Conservation (phyloP, 2,329 filamentous ascomycete species). For the Cercospora beticola region DNA sequence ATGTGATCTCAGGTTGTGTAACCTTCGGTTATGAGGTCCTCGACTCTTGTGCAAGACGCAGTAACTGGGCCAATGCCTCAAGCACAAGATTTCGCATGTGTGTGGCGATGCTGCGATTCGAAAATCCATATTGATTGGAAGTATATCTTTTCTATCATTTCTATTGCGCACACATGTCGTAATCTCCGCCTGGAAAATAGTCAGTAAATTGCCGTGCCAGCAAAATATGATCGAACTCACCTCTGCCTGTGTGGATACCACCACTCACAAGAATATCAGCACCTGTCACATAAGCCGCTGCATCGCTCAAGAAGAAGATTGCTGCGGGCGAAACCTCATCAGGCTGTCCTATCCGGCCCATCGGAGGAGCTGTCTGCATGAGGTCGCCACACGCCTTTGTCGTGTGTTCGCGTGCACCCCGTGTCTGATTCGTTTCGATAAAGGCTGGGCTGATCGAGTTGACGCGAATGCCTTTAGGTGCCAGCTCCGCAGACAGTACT, state of each 20-base stretch:
- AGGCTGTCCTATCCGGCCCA: conserved; percentile 27
- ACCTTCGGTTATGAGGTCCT: background rate
- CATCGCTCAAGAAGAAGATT: conserved; percentile 45
- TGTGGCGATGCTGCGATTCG: background rate
- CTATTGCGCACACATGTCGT: conserved; percentile 14
- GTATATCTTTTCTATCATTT: background rate
- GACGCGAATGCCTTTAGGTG: conserved; percentile 31
- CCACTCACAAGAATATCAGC: conserved; percentile 38
- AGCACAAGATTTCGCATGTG: background rate
- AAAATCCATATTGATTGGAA: background rate
- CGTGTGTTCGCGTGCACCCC: conserved; percentile 24
- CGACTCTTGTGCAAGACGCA: background rate
- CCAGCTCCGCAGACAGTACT: conserved; percentile 40
- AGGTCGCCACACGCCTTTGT: conserved; percentile 26
- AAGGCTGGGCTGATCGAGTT: conserved; percentile 33
- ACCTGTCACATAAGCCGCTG: conserved; percentile 45
- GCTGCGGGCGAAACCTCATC: conserved; percentile 36
- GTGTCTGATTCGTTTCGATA: conserved; percentile 31
- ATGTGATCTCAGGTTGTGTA: background rate
- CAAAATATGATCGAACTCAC: background rate
- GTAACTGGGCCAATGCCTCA: background rate
- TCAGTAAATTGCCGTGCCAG: background rate
- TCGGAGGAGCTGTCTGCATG: conserved; percentile 29
- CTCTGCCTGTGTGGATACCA: conserved; percentile 31
- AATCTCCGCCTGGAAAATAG: conserved; percentile 3